Base-by-base conservation (phyloP, 441 rosid species). In the Populus hybrid region DNA sequence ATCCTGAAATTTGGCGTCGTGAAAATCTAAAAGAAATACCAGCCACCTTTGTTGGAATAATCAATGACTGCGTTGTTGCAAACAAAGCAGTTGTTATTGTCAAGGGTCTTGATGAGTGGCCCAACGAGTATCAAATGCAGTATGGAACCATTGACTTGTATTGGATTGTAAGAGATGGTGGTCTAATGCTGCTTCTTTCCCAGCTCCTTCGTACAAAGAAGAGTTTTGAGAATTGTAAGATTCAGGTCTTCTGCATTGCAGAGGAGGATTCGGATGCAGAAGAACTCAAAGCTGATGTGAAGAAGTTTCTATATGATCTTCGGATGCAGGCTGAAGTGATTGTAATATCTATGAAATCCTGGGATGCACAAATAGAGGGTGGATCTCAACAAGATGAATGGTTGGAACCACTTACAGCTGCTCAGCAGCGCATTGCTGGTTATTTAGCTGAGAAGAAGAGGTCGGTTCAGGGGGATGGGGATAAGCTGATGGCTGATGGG, bases 101-200 rank as follows among this genome's bases (percentile, higher is more conserved):
- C 77, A 96, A 96, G 87, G 99, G 99, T 76, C 93, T 96, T 67
- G 99, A 96, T 78, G 99, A 96, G 79, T 94, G 99, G 99, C 99
- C 99, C 6, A 96, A 96, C 38, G 97, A 91, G 89, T 96, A 96
- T 81, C 99, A 96, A 75, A 88, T 87, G 85, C 99, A 96, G 85
- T 96, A 89, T 36, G 99, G 98, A 45, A 96, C 97, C 7, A 94
- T 96, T 67, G 99, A 96, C 86, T 84, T 96, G 85, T 96, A 96
- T 85, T 96, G 98, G 99, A 96, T 96, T 36, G 98, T 96, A n/a
- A 86, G 98, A 82, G 99, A 94, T 64, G 99, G 98, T 7, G 98
- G 99, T 82, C 95, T 94, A 74, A 96, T 96, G 99, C 98, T 96
- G 74, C 97, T 96, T 63, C 96, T 97, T 71, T 97, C 99, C 36